Conservation (phyloP, 2,329 filamentous ascomycete genomes). For the Davidsoniella eucalypti region DNA sequence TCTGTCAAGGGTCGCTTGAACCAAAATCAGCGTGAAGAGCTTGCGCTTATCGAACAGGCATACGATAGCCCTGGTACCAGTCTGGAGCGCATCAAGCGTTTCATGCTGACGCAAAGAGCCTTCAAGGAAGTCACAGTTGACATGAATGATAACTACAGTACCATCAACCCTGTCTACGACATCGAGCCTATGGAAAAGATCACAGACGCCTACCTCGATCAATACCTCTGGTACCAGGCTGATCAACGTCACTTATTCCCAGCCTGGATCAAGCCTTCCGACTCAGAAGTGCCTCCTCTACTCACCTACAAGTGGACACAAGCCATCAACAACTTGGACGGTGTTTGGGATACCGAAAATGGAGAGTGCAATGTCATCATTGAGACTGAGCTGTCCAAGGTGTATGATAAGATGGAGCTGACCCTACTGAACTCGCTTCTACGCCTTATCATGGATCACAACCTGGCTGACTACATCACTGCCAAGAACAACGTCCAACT, state of each 20-base stretch:
- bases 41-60: constrained; percentile 92
- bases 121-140: constrained; percentile 99
- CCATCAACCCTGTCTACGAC: constrained; percentile 97
- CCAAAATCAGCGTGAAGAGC: constrained; percentile 90
- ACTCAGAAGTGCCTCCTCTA: constrained; percentile 89
- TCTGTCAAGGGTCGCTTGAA: constrained; percentile 95
- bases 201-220: constrained; percentile 93
- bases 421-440: constrained; percentile 87
- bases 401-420: constrained; percentile 97
- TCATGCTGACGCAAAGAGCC: constrained; percentile 86
- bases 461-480: constrained; percentile 95
- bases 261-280: constrained; percentile 97
- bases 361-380: constrained; percentile 98
- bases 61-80: constrained; percentile 97
- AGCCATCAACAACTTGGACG: constrained; percentile 93
- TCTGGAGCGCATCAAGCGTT: constrained; percentile 89
- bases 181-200: constrained; percentile 99
- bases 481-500: constrained; percentile 99
- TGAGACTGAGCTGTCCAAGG: constrained; percentile 95
- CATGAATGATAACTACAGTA: constrained; percentile 99
- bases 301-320: constrained; percentile 98
- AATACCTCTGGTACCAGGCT: constrained; percentile 98
- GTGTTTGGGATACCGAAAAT: constrained; percentile 85
- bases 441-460: constrained; percentile 97
- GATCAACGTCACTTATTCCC: constrained; percentile 95